These are phyloP conservation scores for Platanthera guangdongensis DNA, from an alignment of 106 monocot genomes.

Conservation along the genomic window DNA sequence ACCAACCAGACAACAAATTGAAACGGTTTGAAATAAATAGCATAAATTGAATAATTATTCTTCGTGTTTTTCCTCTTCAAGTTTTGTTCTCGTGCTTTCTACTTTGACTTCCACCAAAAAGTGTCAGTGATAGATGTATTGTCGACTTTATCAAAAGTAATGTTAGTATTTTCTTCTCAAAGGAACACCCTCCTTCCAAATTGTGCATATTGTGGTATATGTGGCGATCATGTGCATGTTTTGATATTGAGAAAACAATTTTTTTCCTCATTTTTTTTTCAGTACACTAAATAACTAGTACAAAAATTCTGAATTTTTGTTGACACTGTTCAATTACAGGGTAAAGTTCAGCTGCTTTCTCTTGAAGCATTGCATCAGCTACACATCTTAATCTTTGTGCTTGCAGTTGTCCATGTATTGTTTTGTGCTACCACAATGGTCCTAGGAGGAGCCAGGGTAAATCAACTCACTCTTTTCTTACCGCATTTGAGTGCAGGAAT, in stretches of 20 bases:
- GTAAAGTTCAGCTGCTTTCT: slow-evolving; percentile 31
- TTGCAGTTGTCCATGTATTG: slow-evolving; percentile 28
- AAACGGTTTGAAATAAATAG: too few relatives aligned
- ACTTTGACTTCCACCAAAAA: too few relatives aligned
- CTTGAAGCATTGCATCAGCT: slow-evolving; percentile 32
- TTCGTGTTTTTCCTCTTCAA: too few relatives aligned
- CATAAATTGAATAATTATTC: too few relatives aligned
- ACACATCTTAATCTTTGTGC: slow-evolving; percentile 48
- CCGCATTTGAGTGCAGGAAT: not conserved
- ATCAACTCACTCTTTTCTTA: not conserved
- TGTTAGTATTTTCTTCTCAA: not conserved
- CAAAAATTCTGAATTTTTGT: not conserved
- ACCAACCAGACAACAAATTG: too few relatives aligned
- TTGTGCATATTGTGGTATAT: not conserved
- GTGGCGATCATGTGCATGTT: not conserved
- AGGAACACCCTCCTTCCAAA: not conserved
- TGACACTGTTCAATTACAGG: slow-evolving; percentile 13
- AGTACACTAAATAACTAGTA: not conserved
- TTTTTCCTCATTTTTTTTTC: not conserved
- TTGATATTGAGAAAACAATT: not conserved
- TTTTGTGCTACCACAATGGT: slow-evolving; percentile 32
- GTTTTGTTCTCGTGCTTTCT: too few relatives aligned
- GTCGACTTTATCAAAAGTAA: not conserved
- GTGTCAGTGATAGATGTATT: too few relatives aligned
- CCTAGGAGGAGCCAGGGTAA: slow-evolving; percentile 29